phyloP scores from a whole-genome alignment of 1,284 basidiomycete species.

The Trichosporon sp. region DNA sequence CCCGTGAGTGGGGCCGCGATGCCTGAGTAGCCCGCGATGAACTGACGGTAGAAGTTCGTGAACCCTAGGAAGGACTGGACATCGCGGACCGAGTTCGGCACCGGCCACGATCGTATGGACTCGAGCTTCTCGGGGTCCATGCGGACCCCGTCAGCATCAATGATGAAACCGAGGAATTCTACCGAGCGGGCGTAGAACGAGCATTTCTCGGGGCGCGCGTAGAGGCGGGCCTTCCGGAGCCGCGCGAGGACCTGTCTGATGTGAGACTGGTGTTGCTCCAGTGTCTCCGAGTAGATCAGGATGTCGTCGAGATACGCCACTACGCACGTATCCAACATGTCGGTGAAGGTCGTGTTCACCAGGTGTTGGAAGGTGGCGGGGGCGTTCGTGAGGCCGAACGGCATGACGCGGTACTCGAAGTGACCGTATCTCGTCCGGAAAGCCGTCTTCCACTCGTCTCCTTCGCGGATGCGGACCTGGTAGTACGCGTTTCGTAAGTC shows the following conservation, averaged over 20 bases:
- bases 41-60: constrained; percentile 48
- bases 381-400: constrained; percentile 49
- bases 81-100: constrained; percentile 37
- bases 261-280: constrained; percentile 39
- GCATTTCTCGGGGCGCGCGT: constrained; percentile 48
- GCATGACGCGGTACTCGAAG: constrained; percentile 49
- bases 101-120: constrained; percentile 48
- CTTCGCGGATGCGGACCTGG: constrained; percentile 29
- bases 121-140: constrained; percentile 45
- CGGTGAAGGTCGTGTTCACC: constrained; percentile 30
- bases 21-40: constrained; percentile 45
- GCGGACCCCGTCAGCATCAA: neutral
- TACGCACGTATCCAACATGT: constrained; percentile 30
- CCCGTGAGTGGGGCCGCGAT: constrained; percentile 35
- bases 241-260: constrained; percentile 42
- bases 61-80: constrained; percentile 46
- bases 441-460: constrained; percentile 46
- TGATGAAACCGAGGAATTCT: constrained; percentile 34
- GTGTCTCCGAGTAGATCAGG: constrained; percentile 48
- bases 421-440: constrained; percentile 43
- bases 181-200: constrained; percentile 31
- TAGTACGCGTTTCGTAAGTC: constrained; percentile 39
- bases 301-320: constrained; percentile 48
- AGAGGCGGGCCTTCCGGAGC: constrained; percentile 42
- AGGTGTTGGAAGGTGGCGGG: constrained; percentile 45